phyloP scores from a whole-genome alignment of 257 asterid species.

The Datura wrightii region DNA sequence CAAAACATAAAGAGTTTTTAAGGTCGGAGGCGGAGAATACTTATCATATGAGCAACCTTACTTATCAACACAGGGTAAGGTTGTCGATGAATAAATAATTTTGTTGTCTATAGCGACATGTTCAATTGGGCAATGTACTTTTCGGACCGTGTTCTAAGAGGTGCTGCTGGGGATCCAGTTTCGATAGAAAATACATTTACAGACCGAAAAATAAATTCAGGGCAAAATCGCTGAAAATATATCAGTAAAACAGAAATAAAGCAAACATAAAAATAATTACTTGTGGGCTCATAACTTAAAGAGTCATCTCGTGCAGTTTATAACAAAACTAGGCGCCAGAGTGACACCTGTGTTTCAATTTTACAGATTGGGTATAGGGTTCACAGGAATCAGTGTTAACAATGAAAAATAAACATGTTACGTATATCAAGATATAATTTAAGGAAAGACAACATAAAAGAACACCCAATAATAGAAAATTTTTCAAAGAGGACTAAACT shows the following conservation, averaged over 20 bases:
- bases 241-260: not conserved
- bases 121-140: not conserved
- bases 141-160: not conserved
- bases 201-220: not conserved
- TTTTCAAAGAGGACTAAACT: not conserved
- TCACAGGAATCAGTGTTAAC: not conserved
- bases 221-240: not conserved
- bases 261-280: not conserved
- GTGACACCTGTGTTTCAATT: not conserved
- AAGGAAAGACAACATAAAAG: not conserved
- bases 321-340: not conserved
- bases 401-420: not conserved
- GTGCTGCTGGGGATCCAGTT: not conserved
- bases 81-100: not conserved
- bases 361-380: not conserved
- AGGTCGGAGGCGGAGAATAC: no score
- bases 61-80: not conserved
- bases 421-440: not conserved
- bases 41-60: no score
- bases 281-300: not conserved
- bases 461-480: not conserved
- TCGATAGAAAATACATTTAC: not conserved
- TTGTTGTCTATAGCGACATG: not conserved
- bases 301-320: not conserved
- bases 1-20: not conserved